Conservation (phyloP, 768 basidiomycete genomes). For the Leccinum arenicola region DNA sequence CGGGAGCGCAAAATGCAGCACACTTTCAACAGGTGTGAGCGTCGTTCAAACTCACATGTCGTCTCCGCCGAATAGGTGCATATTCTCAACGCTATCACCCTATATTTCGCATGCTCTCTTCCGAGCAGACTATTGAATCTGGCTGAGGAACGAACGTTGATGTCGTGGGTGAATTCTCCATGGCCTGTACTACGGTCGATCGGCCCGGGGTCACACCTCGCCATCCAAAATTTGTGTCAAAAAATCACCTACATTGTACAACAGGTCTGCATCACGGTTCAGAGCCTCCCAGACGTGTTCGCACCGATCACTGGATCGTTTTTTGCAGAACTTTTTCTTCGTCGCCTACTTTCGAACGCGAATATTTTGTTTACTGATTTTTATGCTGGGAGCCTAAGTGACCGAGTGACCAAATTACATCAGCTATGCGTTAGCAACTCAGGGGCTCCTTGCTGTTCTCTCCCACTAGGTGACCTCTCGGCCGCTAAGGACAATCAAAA, state of each 20-base stretch:
- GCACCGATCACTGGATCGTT: constrained; percentile 23
- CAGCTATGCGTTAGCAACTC: too few species aligned
- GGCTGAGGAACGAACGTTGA: neutral
- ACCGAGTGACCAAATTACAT: too few species aligned
- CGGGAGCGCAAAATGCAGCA: too few species aligned
- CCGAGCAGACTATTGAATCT: constrained; percentile 14
- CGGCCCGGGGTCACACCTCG: neutral
- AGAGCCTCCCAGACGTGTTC: constrained; percentile 26
- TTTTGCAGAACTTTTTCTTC: constrained; percentile 20
- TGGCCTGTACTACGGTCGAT: constrained; percentile 3
- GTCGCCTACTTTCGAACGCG: constrained; percentile 10
- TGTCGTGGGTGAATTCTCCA: constrained; percentile 4
- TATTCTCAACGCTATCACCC: neutral
- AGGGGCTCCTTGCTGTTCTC: too few species aligned
- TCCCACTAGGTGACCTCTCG: too few species aligned
- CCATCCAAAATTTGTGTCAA: neutral
- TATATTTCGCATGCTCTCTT: constrained; percentile 19
- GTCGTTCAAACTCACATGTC: too few species aligned
- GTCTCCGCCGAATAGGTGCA: neutral
- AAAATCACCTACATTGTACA: constrained; percentile 25
- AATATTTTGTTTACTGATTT: neutral
- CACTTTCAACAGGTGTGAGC: too few species aligned
- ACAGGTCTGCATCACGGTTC: constrained; percentile 21
- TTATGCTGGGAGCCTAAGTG: too few species aligned
- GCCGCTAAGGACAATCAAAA: too few species aligned